Evolutionary conservation across 2,329 filamentous ascomycete species (phyloP).

Genomic region (Zymoseptoria crescenta): DNA sequence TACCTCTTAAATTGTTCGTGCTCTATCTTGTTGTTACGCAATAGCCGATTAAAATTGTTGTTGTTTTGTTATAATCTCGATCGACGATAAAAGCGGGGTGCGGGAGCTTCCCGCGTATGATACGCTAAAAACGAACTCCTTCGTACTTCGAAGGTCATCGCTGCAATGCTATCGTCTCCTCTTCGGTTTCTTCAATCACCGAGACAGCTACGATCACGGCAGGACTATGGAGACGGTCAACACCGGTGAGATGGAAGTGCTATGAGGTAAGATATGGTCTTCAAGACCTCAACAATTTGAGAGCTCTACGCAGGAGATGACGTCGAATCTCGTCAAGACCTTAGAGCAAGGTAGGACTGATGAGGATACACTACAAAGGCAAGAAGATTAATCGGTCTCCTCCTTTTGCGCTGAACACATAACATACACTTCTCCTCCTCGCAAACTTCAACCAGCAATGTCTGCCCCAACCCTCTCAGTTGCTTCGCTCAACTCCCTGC

Average conservation of each 20-base stretch:
- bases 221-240: neutral
- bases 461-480: neutral
- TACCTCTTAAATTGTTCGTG: too few relatives aligned
- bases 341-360: neutral
- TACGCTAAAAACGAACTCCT: too few relatives aligned
- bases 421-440: neutral
- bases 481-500: slow-evolving; percentile 31
- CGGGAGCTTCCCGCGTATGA: too few relatives aligned
- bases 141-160: too few relatives aligned
- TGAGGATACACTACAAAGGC: neutral
- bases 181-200: too few relatives aligned
- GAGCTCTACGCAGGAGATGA: neutral
- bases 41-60: too few relatives aligned
- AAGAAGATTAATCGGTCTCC: neutral
- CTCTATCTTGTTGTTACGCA: too few relatives aligned
- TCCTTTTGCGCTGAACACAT: neutral
- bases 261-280: neutral
- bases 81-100: too few relatives aligned
- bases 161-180: too few relatives aligned
- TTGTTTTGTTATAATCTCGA: too few relatives aligned
- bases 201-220: too few relatives aligned
- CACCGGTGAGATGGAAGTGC: neutral
- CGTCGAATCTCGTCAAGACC: neutral
- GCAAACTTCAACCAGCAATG: neutral
- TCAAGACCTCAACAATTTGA: neutral